Evolutionary conservation across 2,329 filamentous ascomycete genomes (phyloP).

Genomic region (Chrysoporthe puriensis): DNA sequence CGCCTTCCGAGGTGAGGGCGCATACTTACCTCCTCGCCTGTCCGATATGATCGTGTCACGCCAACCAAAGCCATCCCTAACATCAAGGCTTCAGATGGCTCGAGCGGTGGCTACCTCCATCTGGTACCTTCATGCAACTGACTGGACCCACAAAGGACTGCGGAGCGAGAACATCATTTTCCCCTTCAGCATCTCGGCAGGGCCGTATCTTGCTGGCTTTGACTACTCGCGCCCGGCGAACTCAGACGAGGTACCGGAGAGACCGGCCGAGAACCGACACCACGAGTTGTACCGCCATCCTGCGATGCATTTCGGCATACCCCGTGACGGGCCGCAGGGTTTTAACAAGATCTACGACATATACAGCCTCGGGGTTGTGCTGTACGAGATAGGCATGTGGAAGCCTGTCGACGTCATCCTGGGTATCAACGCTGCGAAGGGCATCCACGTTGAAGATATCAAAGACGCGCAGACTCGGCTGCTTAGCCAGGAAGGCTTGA

Average conservation of each 20-base stretch:
- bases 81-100: slow-evolving; percentile 13
- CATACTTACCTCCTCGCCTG: slow-evolving; percentile 1
- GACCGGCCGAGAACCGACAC: slow-evolving; percentile 40
- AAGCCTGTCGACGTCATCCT: slow-evolving; percentile 46
- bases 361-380: slow-evolving; percentile 52
- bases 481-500: slow-evolving; percentile 11
- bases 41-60: slow-evolving; percentile 11
- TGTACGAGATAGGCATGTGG: slow-evolving; percentile 57
- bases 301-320: slow-evolving; percentile 30
- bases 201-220: slow-evolving; percentile 51
- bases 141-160: slow-evolving; percentile 59
- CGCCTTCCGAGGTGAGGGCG: slow-evolving; percentile 6
- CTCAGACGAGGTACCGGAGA: slow-evolving; percentile 45
- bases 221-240: slow-evolving; percentile 49
- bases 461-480: slow-evolving; percentile 3
- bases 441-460: slow-evolving; percentile 1
- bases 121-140: slow-evolving; percentile 50
- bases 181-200: slow-evolving; percentile 40
- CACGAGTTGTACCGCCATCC: slow-evolving; percentile 51
- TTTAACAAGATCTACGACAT: slow-evolving; percentile 44
- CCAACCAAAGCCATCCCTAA: slow-evolving; percentile 18
- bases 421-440: slow-evolving; percentile 1
- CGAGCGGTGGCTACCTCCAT: slow-evolving; percentile 13
- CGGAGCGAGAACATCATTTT: slow-evolving; percentile 54
- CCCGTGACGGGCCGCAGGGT: slow-evolving; percentile 39